Evolutionary conservation across 1,284 basidiomycete species (phyloP), one percentile per base, ranked within the genome.

Genomic region (Ceratobasidium sp.): DNA sequence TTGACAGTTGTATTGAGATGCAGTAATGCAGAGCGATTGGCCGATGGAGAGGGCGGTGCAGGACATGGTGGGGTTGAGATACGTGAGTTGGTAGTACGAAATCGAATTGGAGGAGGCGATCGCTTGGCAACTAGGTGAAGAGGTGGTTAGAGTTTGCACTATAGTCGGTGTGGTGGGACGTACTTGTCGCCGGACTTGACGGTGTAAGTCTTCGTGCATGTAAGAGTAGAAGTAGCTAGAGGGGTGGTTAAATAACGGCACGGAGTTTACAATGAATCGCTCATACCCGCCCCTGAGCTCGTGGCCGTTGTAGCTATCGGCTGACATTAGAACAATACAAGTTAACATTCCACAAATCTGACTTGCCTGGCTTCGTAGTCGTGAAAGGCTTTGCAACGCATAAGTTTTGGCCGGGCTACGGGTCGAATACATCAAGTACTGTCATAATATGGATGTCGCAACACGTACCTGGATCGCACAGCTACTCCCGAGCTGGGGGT

Each of bases 151-250:
- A 19, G 61, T n/a, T 44, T 13, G n/a, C n/a, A n/a, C n/a, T n/a
- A n/a, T n/a, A n/a, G 8, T 37, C 37, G 8, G 37, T 37, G 37
- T 2, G 37, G 37, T 37, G 61, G 19, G 19, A 43, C 61, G 34
- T 64, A 64, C 61, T 64, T 64, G 61, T 64, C 61, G n/a, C 61
- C 61, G 61, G 61, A 64, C 25, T 64, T 64, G 61, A 64, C 61
- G 0, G 61, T 7, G 17, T 64, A 64, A 1, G 61, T 44, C 61
- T 64, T 64, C 19, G 61, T 64, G 40, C 61, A 64, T 22, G 61
- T 46, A 9, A 64, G 7, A 8, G 61, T 64, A 19, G 40, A 43
- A 2, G 43, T 64, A n/a, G 43, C 61, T 64, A 22, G 9, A 13
- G 61, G 29, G 6, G 19, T 4, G n/a, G 22, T 43, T 43, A n/a